A percentile compares a stretch with the other conserved stretches of the same genome.
phyloP scores from a whole-genome alignment of 2,329 filamentous ascomycete genomes.

The Davidsoniella australis region DNA sequence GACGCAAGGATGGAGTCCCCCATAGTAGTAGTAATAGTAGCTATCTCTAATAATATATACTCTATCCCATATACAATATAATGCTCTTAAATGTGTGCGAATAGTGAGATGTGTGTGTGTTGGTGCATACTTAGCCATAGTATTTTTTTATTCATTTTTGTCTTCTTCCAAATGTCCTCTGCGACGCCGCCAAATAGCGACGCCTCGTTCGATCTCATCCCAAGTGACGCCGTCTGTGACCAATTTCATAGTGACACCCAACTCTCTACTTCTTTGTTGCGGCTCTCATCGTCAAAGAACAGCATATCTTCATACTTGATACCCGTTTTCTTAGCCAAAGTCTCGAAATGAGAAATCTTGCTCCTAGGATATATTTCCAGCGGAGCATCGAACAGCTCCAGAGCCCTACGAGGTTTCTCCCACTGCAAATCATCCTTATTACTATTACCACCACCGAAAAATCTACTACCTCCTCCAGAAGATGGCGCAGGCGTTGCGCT shows the following conservation, averaged over 20 bases:
- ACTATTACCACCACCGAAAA: conserved; percentile 13
- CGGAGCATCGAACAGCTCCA: conserved; percentile 43
- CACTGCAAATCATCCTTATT: conserved; percentile 11
- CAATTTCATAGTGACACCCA: conserved; percentile 74
- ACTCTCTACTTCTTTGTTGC: conserved; percentile 66
- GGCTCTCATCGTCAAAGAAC: conserved; percentile 84
- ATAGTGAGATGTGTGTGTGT: too few species aligned
- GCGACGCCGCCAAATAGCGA: conserved; percentile 64
- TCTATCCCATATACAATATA: too few species aligned
- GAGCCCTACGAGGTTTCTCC: conserved; percentile 26
- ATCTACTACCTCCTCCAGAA: background rate
- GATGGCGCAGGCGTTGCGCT: conserved; percentile 9
- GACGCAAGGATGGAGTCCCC: too few species aligned
- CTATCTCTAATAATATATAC: too few species aligned
- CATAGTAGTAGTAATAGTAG: too few species aligned
- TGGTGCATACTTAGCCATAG: too few species aligned
- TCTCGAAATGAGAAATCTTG: conserved; percentile 74
- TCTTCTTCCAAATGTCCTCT: conserved; percentile 27
- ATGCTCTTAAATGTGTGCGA: too few species aligned
- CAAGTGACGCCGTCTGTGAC: conserved; percentile 64
- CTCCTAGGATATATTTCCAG: conserved; percentile 53
- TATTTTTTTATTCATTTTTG: background rate
- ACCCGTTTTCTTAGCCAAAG: conserved; percentile 52
- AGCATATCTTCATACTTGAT: conserved; percentile 70
- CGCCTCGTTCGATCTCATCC: conserved; percentile 61